Evolutionary conservation across 345 rosid species (phyloP).

Genomic region (Heritiera littoralis): DNA sequence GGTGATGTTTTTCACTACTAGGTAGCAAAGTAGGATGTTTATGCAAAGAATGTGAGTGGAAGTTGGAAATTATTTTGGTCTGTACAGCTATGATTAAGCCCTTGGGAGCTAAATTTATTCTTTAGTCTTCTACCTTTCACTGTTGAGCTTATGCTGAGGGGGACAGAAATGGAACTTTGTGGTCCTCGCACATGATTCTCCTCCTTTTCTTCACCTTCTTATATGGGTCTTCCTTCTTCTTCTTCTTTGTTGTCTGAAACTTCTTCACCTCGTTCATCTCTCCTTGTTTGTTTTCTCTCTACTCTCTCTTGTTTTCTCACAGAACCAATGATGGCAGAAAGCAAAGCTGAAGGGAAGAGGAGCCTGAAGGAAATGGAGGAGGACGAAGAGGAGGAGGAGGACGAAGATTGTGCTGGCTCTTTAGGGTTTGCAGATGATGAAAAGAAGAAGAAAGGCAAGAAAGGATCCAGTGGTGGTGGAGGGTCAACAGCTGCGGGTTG

Average conservation of each 20-base stretch:
- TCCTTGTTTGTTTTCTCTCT: background rate
- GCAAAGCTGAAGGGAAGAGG: slow-evolving; percentile 65
- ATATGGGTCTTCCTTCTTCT: slow-evolving; percentile 13
- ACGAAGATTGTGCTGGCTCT: slow-evolving; percentile 16
- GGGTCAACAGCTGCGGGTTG: slow-evolving; percentile 40
- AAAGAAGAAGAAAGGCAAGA: slow-evolving; percentile 50
- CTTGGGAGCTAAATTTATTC: slow-evolving; percentile 16
- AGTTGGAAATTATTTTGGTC: background rate
- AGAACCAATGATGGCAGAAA: slow-evolving; percentile 43
- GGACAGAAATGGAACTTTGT: slow-evolving; percentile 28
- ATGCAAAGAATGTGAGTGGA: background rate
- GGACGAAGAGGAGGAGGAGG: slow-evolving; percentile 66
- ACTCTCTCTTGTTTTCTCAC: background rate
- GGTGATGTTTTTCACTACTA: background rate
- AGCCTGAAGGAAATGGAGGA: slow-evolving; percentile 50
- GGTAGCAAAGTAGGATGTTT: background rate
- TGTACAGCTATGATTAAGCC: slow-evolving; percentile 1
- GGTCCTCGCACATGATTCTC: slow-evolving; percentile 42
- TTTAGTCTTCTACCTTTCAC: slow-evolving; percentile 15
- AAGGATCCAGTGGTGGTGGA: slow-evolving; percentile 25
- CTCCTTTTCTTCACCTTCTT: slow-evolving; percentile 16
- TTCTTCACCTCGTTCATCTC: background rate
- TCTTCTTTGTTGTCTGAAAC: background rate
- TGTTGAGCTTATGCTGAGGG: slow-evolving; percentile 19
- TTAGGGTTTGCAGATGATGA: slow-evolving; percentile 51